phyloP scores from a whole-genome alignment of 306 rosid genomes.

The Adenanthera pavonina region DNA sequence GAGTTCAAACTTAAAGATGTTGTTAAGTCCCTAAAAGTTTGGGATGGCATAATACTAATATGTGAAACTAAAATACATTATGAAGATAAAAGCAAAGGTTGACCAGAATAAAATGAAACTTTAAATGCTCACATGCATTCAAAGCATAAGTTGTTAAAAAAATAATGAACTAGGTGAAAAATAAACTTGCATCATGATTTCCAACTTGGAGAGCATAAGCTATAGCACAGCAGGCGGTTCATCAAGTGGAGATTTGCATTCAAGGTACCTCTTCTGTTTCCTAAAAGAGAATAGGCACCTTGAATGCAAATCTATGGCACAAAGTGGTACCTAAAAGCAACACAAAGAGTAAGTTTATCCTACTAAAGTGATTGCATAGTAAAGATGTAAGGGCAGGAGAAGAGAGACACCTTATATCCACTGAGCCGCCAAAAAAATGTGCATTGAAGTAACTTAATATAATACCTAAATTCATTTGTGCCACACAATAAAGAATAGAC shows the following conservation, averaged over 20 bases:
- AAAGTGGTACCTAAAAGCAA: constrained; percentile 85
- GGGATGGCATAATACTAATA: background rate
- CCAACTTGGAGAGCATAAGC: constrained; percentile 89
- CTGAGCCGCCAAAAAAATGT: constrained; percentile 69
- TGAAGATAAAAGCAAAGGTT: background rate
- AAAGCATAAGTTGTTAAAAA: constrained; percentile 1
- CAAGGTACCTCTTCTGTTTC: too few species aligned
- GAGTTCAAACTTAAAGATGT: constrained; percentile 11
- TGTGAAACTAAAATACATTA: constrained; percentile 23
- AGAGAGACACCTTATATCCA: constrained; percentile 78
- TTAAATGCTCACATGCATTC: constrained; percentile 30
- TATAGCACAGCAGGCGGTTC: constrained; percentile 97
- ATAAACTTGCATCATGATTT: constrained; percentile 92
- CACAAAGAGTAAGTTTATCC: constrained; percentile 42
- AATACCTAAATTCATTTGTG: constrained; percentile 96
- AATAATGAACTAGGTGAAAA: constrained; percentile 30
- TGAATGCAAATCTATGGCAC: constrained; percentile 98
- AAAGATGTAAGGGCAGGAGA: constrained; percentile 33
- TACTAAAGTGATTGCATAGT: constrained; percentile 27
- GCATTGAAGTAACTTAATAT: constrained; percentile 91
- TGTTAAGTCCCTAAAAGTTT: constrained; percentile 22
- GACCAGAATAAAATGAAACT: constrained; percentile 7
- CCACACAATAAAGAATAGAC: constrained; percentile 92
- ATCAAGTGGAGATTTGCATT: constrained; percentile 65
- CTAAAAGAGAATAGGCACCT: too few species aligned